Evolutionary conservation across 305 asterid species (phyloP).

Genomic region (Solanum hybrid): DNA sequence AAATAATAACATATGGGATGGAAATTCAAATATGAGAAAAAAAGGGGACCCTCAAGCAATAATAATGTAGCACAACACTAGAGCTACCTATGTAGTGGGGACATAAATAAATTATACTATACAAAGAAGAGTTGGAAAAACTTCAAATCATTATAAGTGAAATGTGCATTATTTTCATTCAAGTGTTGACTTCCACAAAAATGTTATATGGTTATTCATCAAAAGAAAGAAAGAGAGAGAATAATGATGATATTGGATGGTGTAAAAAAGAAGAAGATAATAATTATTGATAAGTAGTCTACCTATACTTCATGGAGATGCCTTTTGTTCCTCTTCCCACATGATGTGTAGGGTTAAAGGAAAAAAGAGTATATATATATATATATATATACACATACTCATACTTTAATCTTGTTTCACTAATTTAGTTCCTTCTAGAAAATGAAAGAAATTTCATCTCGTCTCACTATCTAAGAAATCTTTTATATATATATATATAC

Average conservation of each 20-base stretch:
- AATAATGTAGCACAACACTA: constrained; percentile 1
- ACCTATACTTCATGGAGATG: constrained; percentile 7
- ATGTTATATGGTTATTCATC: background rate
- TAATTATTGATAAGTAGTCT: constrained; percentile 8
- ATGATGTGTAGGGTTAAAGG: constrained; percentile 7
- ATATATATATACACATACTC: background rate
- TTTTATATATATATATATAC: too few relatives aligned
- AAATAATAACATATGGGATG: background rate
- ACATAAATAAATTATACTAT: background rate
- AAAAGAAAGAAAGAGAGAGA: background rate
- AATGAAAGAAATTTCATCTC: background rate
- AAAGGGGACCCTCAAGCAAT: background rate
- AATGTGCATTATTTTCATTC: constrained; percentile 9
- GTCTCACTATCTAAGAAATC: background rate
- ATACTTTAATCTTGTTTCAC: background rate
- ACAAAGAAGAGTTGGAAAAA: background rate
- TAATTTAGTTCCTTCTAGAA: background rate
- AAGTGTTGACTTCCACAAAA: constrained; percentile 12
- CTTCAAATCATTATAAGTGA: constrained; percentile 5
- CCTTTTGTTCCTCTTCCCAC: constrained; percentile 14
- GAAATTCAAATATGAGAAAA: background rate
- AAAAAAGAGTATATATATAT: background rate
- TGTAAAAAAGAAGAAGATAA: background rate
- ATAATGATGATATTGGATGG: constrained; percentile 9
- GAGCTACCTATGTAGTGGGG: constrained; percentile 6